Base-by-base conservation (phyloP, 768 basidiomycete species). In the Boletellus emodensis region DNA sequence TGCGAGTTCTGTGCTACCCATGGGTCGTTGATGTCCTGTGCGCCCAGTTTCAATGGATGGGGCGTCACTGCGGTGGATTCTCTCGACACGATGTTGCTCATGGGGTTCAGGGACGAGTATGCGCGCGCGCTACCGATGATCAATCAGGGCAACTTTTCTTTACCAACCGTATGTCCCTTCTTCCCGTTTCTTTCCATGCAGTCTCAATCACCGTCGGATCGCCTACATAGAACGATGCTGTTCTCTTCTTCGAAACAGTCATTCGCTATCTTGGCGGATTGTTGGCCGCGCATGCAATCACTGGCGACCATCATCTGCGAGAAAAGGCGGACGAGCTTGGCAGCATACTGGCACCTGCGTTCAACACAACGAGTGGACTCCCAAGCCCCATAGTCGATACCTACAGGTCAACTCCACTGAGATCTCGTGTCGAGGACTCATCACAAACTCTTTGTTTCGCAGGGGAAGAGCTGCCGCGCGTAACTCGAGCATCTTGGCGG, bases 251-350 rank as follows among this genome's bases (percentile, higher is more conserved):
- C 55, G 87, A 94, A 72, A 94, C 90, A 0, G 81, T 85, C 24
- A 95, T 95, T 54, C 82, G 94, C 17, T 86, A 94, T 58, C 83
- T 96, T 1, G 94, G 93, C 3, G 94, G 94, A 3, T 67, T 94
- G 6, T 76, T 94, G 4, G 85, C 86, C 2, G 90, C 88, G 0
- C 85, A 93, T 63, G 84, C 92, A 3, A 71, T 96, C 7, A 82
- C 87, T 0, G 72, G 78, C 1, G 75, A 92, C 44, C 65, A 72
- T 2, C 63, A 87, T 10, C 77, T 90, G 39, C 76, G 93, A 20
- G 64, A 72, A 8, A 80, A 83, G 33, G 90, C 93, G 0, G 81
- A 90, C 40, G 85, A 93, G 48, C 80, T 97, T 10, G 92, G 80
- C 0, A 71, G 73, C 14, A 74, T 74, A 40, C 72, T 95, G 3